phyloP scores from a whole-genome alignment of 176 grass and related monocot species.

The Elymus sibiricus region DNA sequence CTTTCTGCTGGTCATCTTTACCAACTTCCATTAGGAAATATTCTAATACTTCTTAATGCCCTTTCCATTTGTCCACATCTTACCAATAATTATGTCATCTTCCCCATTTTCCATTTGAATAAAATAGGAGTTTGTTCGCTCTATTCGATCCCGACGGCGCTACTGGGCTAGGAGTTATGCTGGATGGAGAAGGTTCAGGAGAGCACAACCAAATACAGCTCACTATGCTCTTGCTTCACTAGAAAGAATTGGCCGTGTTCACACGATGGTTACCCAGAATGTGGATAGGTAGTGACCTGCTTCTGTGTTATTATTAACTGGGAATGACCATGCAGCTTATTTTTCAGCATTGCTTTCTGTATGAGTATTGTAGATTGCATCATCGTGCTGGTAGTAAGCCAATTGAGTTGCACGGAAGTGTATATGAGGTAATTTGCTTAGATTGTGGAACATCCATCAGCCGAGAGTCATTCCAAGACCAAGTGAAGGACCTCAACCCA shows the following conservation, averaged over 20 bases:
- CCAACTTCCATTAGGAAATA: background rate
- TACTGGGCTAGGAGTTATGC: constrained; percentile 99
- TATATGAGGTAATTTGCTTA: constrained; percentile 80
- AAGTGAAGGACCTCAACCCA: constrained; percentile 84
- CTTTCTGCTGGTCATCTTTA: background rate
- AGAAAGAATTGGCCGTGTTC: constrained; percentile 67
- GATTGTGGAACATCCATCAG: constrained; percentile 58
- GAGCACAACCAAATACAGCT: constrained; percentile 80
- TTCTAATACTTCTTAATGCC: background rate
- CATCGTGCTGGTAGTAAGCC: constrained; percentile 84
- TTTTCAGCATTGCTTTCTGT: constrained; percentile 11
- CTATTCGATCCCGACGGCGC: constrained; percentile 57
- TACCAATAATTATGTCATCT: background rate
- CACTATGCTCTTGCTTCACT: constrained; percentile 72
- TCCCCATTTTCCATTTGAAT: constrained; percentile 8
- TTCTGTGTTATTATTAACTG: background rate
- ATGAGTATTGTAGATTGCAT: constrained; percentile 66
- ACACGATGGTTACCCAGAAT: constrained; percentile 95
- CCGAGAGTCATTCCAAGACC: constrained; percentile 78
- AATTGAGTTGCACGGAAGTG: constrained; percentile 89
- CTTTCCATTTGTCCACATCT: background rate
- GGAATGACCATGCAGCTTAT: constrained; percentile 3
- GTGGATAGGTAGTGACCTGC: constrained; percentile 69
- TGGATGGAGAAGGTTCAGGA: constrained; percentile 85
- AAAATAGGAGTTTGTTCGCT: constrained; percentile 81